phyloP scores from a whole-genome alignment of 2,329 filamentous ascomycete genomes.

The Coniochaeta hoffmannii region DNA sequence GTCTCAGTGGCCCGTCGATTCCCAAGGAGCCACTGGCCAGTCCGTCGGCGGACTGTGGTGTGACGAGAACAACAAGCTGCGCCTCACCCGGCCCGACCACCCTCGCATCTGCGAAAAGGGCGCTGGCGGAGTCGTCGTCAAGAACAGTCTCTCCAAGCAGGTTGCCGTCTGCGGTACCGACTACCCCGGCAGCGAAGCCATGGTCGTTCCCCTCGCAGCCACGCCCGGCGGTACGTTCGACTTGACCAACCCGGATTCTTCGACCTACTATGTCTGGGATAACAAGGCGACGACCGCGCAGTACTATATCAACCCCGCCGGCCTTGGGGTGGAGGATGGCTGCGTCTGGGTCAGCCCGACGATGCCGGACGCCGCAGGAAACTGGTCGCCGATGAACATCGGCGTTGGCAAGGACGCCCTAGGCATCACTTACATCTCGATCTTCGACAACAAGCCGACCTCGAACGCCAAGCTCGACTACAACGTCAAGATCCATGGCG shows the following conservation, averaged over 20 bases:
- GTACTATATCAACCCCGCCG: conserved; percentile 91
- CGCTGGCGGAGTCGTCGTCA: conserved; percentile 60
- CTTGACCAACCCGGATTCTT: conserved; percentile 69
- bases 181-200: conserved; percentile 86
- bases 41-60: conserved; percentile 86
- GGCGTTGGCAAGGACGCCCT: conserved; percentile 64
- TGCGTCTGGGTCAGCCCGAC: conserved; percentile 64
- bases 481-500: conserved; percentile 69
- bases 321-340: conserved; percentile 55
- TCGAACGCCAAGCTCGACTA: conserved; percentile 64
- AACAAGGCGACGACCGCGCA: conserved; percentile 74
- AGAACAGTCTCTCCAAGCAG: conserved; percentile 62
- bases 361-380: conserved; percentile 54
- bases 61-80: conserved; percentile 62
- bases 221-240: conserved; percentile 48
- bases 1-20: conserved; percentile 69
- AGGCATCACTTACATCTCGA: conserved; percentile 68
- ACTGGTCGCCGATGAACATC: conserved; percentile 82
- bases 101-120: conserved; percentile 70
- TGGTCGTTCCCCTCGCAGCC: conserved; percentile 70
- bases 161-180: conserved; percentile 88
- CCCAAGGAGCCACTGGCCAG: conserved; percentile 73
- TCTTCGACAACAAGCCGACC: conserved; percentile 79
- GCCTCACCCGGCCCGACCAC: conserved; percentile 62
- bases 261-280: conserved; percentile 71